These are phyloP conservation scores for Clohesyomyces aquaticus DNA, from an alignment of 495 filamentous ascomycete genomes.

Conservation along the genomic window DNA sequence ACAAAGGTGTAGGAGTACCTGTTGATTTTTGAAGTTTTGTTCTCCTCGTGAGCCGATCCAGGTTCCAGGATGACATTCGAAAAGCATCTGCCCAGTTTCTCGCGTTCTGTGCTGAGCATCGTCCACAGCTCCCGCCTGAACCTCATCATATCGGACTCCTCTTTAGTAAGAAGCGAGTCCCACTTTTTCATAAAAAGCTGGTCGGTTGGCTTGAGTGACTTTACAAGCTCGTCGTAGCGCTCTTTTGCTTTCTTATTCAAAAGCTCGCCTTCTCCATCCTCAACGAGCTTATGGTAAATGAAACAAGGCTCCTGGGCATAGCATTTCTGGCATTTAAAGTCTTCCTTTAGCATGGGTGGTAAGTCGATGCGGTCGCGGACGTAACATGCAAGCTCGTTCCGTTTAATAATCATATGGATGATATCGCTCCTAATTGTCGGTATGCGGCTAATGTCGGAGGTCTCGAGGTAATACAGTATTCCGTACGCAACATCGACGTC, in stretches of 20 bases:
- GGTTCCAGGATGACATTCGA: slow-evolving; percentile 77
- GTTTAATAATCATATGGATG: slow-evolving; percentile 91
- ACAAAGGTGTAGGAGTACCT: slow-evolving; percentile 81
- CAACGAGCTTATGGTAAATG: slow-evolving; percentile 89
- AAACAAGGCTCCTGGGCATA: slow-evolving; percentile 90
- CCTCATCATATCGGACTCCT: slow-evolving; percentile 84
- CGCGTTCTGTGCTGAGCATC: slow-evolving; percentile 84
- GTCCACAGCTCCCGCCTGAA: slow-evolving; percentile 92
- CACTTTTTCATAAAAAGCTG: slow-evolving; percentile 88
- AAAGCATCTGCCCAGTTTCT: slow-evolving; percentile 80
- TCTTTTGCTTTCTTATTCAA: slow-evolving; percentile 68
- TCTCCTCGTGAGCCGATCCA: slow-evolving; percentile 68
- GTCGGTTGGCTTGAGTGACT: slow-evolving; percentile 72
- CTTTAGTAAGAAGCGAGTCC: slow-evolving; percentile 90
- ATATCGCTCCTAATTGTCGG: slow-evolving; percentile 82
- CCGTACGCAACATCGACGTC: slow-evolving; percentile 88
- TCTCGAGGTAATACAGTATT: slow-evolving; percentile 92
- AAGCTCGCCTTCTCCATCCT: slow-evolving; percentile 76
- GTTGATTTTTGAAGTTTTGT: slow-evolving; percentile 78
- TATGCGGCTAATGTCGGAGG: slow-evolving; percentile 79
- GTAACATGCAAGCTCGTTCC: slow-evolving; percentile 86
- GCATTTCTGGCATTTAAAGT: slow-evolving; percentile 76
- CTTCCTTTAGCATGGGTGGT: slow-evolving; percentile 81
- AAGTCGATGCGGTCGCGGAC: slow-evolving; percentile 78
- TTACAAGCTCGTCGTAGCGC: slow-evolving; percentile 74